Conservation (phyloP, 345 rosid genomes). For the Anacardium occidentale region DNA sequence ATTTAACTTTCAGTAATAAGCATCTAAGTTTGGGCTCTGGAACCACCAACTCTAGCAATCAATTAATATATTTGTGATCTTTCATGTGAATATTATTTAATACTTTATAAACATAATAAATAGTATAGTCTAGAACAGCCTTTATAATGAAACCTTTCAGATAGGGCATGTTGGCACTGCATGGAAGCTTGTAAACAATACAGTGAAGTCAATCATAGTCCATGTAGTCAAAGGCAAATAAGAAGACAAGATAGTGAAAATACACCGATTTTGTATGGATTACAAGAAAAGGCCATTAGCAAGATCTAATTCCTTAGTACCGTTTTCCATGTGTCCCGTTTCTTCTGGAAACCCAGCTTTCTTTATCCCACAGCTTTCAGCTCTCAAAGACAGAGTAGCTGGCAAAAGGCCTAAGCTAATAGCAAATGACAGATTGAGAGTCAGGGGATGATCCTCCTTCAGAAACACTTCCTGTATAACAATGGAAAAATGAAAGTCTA, state of each 20-base stretch:
- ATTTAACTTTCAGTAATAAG: not conserved
- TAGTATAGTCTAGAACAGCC: not conserved
- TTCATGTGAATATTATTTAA: too few relatives aligned
- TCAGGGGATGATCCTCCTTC: conserved; percentile 93
- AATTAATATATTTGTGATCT: too few relatives aligned
- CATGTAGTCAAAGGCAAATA: conserved; percentile 1
- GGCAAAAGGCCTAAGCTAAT: conserved; percentile 91
- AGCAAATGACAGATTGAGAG: conserved; percentile 70
- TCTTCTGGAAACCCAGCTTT: conserved; percentile 68
- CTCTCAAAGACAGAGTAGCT: conserved; percentile 58
- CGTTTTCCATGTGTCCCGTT: conserved; percentile 63
- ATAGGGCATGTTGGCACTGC: not conserved
- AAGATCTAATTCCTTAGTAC: conserved; percentile 51
- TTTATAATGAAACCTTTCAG: not conserved
- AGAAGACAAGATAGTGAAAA: not conserved
- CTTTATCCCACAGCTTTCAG: conserved; percentile 87
- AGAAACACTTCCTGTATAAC: conserved; percentile 62
- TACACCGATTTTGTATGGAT: not conserved
- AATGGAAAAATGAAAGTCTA: conserved; percentile 23
- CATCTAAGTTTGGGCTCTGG: not conserved
- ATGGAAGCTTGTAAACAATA: not conserved
- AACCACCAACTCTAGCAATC: not conserved
- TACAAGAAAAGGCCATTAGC: conserved; percentile 7
- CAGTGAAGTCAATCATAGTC: not conserved
- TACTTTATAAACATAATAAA: not conserved